phyloP scores from a whole-genome alignment of 176 grass and related monocot species.

The Carex myosuroides region DNA sequence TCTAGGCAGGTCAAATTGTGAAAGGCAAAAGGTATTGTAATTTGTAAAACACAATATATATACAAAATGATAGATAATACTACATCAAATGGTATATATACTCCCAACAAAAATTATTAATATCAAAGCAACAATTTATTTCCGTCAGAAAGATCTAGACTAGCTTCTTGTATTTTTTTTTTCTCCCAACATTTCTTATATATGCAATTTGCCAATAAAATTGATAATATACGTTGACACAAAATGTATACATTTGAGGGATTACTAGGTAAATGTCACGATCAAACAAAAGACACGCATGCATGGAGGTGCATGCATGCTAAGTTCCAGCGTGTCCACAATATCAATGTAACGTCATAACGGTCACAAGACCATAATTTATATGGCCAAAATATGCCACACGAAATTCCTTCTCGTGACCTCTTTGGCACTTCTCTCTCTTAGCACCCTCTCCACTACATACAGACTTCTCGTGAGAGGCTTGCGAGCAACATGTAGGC shows the following conservation, averaged over 20 bases:
- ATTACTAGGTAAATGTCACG: not conserved
- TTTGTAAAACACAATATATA: not conserved
- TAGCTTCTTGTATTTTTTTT: not conserved
- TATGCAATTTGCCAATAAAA: not conserved
- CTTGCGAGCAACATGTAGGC: not conserved
- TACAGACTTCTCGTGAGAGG: constrained; percentile 15
- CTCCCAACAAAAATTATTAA: not conserved
- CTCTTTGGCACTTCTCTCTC: not conserved
- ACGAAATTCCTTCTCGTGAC: constrained; percentile 15
- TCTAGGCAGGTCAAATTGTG: not conserved
- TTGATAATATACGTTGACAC: not conserved
- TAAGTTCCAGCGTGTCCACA: not conserved
- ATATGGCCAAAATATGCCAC: not conserved
- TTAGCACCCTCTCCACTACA: not conserved
- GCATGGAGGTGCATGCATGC: not conserved
- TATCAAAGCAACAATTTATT: not conserved
- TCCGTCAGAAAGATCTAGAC: not conserved
- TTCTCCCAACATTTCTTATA: not conserved
- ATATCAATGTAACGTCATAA: not conserved
- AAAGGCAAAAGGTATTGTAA: not conserved
- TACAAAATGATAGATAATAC: no score
- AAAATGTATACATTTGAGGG: not conserved
- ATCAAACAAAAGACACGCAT: not conserved
- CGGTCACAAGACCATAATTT: constrained; percentile 1
- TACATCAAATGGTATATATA: no score